Evolutionary conservation across 2,329 filamentous ascomycete species (phyloP).

Genomic region (Fusarium stilboides): DNA sequence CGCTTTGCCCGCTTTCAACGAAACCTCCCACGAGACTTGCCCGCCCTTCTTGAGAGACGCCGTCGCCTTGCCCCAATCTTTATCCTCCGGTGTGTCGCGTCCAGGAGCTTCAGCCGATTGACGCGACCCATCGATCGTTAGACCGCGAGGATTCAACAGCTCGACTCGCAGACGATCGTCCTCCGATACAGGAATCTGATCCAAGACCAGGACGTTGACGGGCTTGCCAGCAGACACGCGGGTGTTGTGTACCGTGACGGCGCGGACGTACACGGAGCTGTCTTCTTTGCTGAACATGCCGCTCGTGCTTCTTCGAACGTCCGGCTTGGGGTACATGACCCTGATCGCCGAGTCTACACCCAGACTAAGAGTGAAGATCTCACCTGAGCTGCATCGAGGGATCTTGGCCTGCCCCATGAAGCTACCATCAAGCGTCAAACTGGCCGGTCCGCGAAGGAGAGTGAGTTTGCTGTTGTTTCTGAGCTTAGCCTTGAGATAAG

Average conservation of each 20-base stretch:
- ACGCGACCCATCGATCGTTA: slow-evolving; percentile 58
- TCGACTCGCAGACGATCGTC: slow-evolving; percentile 71
- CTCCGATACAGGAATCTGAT: slow-evolving; percentile 74
- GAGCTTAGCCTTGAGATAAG: slow-evolving; percentile 72
- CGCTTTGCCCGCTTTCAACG: slow-evolving; percentile 69
- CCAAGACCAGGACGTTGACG: slow-evolving; percentile 67
- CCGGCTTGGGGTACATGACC: slow-evolving; percentile 70
- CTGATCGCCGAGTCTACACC: slow-evolving; percentile 73
- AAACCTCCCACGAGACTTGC: slow-evolving; percentile 72
- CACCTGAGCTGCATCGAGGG: slow-evolving; percentile 69
- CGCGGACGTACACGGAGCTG: slow-evolving; percentile 65
- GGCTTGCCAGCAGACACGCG: slow-evolving; percentile 55
- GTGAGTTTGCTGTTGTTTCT: slow-evolving; percentile 70
- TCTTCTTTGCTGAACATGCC: slow-evolving; percentile 70
- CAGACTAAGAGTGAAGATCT: slow-evolving; percentile 67
- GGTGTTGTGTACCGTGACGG: slow-evolving; percentile 67
- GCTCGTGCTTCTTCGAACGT: slow-evolving; percentile 65
- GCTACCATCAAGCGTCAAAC: slow-evolving; percentile 74
- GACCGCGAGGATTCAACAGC: slow-evolving; percentile 63
- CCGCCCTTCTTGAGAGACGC: slow-evolving; percentile 70
- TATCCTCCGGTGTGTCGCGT: slow-evolving; percentile 50
- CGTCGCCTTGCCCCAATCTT: slow-evolving; percentile 68
- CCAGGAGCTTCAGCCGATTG: slow-evolving; percentile 56
- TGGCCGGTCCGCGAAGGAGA: slow-evolving; percentile 68
- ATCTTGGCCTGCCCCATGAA: slow-evolving; percentile 72